A percentile compares a stretch with the other conserved stretches of the same genome.
phyloP scores from a whole-genome alignment of 176 grass and related monocot genomes.

The barley (Hordeum vulgare) region DNA sequence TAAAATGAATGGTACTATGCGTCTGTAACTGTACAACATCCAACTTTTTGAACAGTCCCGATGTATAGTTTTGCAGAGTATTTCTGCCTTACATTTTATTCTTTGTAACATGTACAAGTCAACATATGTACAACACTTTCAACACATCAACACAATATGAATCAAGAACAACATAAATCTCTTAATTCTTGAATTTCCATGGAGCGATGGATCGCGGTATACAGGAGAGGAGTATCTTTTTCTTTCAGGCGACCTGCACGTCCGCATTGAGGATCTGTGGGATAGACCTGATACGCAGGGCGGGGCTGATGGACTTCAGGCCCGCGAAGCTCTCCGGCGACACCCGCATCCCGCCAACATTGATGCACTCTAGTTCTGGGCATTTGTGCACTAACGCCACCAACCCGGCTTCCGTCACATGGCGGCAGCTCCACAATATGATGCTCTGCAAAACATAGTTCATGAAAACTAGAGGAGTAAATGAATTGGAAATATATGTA shows the following conservation, averaged over 20 bases:
- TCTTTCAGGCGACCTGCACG: slow-evolving; percentile 33
- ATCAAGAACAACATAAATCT: neutral
- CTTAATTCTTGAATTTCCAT: neutral
- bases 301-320: slow-evolving; percentile 67
- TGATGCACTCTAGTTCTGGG: slow-evolving; percentile 73
- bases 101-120: slow-evolving; percentile 11
- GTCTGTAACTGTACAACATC: neutral
- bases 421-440: slow-evolving; percentile 86
- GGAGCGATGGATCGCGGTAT: neutral
- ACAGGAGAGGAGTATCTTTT: neutral
- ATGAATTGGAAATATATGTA: no score
- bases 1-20: neutral
- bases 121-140: neutral
- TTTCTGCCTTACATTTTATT: neutral
- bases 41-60: neutral
- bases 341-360: slow-evolving; percentile 83
- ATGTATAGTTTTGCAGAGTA: neutral
- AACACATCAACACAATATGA: neutral
- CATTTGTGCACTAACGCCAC: slow-evolving; percentile 71
- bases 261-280: slow-evolving; percentile 45
- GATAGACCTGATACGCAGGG: slow-evolving; percentile 66
- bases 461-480: neutral
- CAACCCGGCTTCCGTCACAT: slow-evolving; percentile 74
- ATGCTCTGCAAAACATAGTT: slow-evolving; percentile 47
- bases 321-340: slow-evolving; percentile 61